phyloP scores from a whole-genome alignment of 2,329 filamentous ascomycete genomes.

The Cytospora mali region DNA sequence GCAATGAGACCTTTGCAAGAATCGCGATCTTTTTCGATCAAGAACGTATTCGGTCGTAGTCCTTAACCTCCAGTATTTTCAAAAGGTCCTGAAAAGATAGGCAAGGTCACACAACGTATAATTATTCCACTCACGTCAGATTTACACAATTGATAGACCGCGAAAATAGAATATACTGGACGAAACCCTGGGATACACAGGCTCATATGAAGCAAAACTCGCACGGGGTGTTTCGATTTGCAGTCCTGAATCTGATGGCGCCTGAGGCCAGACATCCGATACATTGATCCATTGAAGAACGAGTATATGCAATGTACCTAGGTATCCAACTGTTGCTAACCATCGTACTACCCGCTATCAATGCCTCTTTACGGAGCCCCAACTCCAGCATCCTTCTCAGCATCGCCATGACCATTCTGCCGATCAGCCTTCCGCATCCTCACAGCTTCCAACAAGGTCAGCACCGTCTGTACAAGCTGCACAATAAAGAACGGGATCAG shows the following conservation, averaged over 20 bases:
- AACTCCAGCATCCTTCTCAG: slow-evolving; percentile 1
- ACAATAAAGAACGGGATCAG: slow-evolving; percentile 27
- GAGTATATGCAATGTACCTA: neutral
- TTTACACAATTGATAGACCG: too few relatives aligned
- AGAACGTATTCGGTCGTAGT: too few relatives aligned
- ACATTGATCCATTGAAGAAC: neutral
- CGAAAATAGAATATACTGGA: too few relatives aligned
- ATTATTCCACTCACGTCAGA: too few relatives aligned
- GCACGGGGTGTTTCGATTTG: neutral
- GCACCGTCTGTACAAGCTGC: slow-evolving; percentile 23
- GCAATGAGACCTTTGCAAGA: too few relatives aligned
- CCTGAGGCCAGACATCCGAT: neutral
- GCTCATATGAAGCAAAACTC: too few relatives aligned
- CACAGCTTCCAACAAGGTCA: slow-evolving; percentile 18
- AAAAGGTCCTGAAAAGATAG: too few relatives aligned
- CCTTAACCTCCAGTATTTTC: too few relatives aligned
- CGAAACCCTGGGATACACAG: too few relatives aligned
- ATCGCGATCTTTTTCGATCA: too few relatives aligned
- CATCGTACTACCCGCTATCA: neutral
- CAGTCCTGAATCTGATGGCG: neutral
- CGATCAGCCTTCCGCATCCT: slow-evolving; percentile 8
- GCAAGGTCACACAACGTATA: too few relatives aligned
- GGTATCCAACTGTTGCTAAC: neutral
- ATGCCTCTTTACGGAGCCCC: neutral
- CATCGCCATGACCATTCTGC: neutral